These are phyloP conservation scores for Coemansia sp. DNA, from an alignment of 192 early-diverging fungal genomes.

Conservation along the genomic window DNA sequence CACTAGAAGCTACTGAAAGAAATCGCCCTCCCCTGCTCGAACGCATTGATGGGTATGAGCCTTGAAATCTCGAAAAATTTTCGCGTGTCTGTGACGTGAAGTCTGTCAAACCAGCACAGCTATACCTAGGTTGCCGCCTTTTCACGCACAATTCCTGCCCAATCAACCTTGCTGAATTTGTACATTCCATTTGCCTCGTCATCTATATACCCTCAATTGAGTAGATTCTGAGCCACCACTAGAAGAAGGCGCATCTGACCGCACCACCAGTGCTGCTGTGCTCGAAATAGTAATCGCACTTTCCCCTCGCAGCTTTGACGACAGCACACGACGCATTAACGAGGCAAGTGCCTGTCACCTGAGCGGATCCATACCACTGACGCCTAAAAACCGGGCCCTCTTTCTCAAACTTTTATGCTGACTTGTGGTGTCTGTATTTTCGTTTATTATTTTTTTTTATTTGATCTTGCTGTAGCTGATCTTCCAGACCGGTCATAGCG, in stretches of 20 bases:
- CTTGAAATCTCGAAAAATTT: neutral
- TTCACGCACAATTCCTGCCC: neutral
- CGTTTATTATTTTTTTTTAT: neutral
- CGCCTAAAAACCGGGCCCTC: neutral
- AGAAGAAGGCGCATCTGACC: neutral
- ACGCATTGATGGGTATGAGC: slow-evolving; percentile 28
- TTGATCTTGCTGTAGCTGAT: slow-evolving; percentile 33
- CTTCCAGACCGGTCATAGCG: slow-evolving; percentile 28
- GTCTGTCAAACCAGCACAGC: too few relatives aligned
- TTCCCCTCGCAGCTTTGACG: slow-evolving; percentile 36
- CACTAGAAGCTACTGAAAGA: neutral
- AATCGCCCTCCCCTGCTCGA: slow-evolving; percentile 2
- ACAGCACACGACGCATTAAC: slow-evolving; percentile 27
- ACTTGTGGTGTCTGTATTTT: neutral
- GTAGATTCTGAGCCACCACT: slow-evolving; percentile 1
- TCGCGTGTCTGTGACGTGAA: neutral
- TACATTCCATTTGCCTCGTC: neutral
- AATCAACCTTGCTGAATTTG: neutral
- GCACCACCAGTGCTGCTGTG: neutral
- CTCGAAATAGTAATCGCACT: slow-evolving; percentile 16
- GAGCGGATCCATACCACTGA: neutral
- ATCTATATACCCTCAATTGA: neutral
- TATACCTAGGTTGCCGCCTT: neutral
- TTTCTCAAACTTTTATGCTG: neutral
- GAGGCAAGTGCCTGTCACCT: slow-evolving; percentile 36